Base-by-base conservation (phyloP, 2,329 filamentous ascomycete genomes). In the Cordyceps tenuipes region DNA sequence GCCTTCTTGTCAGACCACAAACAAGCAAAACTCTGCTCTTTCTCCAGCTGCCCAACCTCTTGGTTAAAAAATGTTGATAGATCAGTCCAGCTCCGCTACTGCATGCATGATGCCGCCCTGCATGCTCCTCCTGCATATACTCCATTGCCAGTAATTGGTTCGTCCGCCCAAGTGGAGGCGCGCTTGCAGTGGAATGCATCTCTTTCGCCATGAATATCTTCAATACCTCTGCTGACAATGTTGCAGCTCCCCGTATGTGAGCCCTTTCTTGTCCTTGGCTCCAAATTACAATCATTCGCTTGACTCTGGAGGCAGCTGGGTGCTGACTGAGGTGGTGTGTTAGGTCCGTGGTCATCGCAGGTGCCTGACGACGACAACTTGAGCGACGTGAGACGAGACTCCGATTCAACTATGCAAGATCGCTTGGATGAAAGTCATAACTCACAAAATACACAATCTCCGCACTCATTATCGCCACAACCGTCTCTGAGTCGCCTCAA, bases 131-230 rank as follows among this genome's bases (percentile, higher is more conserved):
- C 68, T 66, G 63, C 65, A 64, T 67, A 62, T 65, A 65, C 29
- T 50, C 17, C 36, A 51, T 65, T 64, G 60, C 64, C 65, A 70
- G 53, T 69, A 71, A 73, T 73, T 75, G 70, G 72, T 62, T 66
- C 63, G 66, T 62, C 61, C 65, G 61, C 63, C 61, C 64, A 65
- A 70, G 70, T 72, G 69, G 69, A 72, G 71, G 66, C 65, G 66
- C 64, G 64, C 58, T 66, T 65, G 39, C 50, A 48, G 59, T 50
- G 47, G 48, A 48, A 56, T 54, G 41, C 53, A 19, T 60, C 51
- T 60, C 65, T 41, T 57, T 61, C 62, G 73, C 63, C 65, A 77
- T 77, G 75, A 75, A 72, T 66, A 70, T 69, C 64, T 71, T 72
- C 66, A 70, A 69, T 63, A 62, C 67, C 67, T 70, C 70, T 63